Base-by-base conservation (phyloP, 768 basidiomycete species). In the Leccinum pellstonianum region DNA sequence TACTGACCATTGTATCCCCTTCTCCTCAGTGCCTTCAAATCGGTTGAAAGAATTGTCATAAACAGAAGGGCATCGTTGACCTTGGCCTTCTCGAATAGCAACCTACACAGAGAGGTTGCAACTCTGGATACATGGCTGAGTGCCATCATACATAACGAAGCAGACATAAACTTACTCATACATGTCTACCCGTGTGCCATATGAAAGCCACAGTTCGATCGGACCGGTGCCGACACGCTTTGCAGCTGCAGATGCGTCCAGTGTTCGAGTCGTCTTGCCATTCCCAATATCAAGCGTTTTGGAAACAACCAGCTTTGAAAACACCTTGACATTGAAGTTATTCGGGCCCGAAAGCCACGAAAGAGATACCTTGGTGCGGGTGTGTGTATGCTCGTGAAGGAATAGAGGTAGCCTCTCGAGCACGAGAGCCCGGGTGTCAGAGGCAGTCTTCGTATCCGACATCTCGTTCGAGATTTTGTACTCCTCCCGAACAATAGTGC, bases 11-110 rank as follows among this genome's bases (percentile, higher is more conserved):
- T 93, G 69, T 93, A 95, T 5, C 93, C 95, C 62, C 93, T 79
- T 41, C 93, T 79, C 66, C 86, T 88, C 62, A 97, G 72, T 3
- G 92, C 86, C 59, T 85, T 83, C 43, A 98, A 75, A 63, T 95
- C 93, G 0, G 95, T 98, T 0, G 93, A 93, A 17, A 99, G 80
- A 55, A 99, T 93, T 0, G 95, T 97, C 84, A 93, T 91, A 64
- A 98, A 88, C 8, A 98, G 71, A 7, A 99, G 78, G 0, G 91
- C 85, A 70, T 99, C 96, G 68, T 95, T 93, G 25, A 87, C 83
- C 72, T 90, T 89, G 2, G 86, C 86, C 8, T 84, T 80, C 57
- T 89, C 83, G 62, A 98, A 91, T 31, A 97, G 73, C 7, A 90
- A 70, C 17, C 86, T 86, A 70, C 92, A 93, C 31, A 98, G 76